A percentile compares a stretch with the other conserved stretches of the same genome.
Evolutionary conservation across 805 yeast genomes (phyloP).

Genomic region (Candida germanica): DNA sequence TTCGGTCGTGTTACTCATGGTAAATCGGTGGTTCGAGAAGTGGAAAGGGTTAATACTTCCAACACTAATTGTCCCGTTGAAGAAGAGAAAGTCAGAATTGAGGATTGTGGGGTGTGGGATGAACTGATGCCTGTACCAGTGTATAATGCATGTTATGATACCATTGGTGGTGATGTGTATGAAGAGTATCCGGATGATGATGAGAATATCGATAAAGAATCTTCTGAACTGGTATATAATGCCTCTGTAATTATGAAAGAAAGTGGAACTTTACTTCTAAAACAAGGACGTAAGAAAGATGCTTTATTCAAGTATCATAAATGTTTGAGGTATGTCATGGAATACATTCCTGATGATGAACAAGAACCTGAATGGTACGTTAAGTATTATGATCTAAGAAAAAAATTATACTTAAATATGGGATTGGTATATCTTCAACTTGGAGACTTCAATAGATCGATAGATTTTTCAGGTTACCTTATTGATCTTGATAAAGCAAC

Average conservation of each 20-base stretch:
- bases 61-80: slow-evolving; percentile 43
- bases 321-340: slow-evolving; percentile 66
- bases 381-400: slow-evolving; percentile 50
- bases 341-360: slow-evolving; percentile 67
- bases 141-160: slow-evolving; percentile 57
- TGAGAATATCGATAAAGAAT: slow-evolving; percentile 51
- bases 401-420: slow-evolving; percentile 57
- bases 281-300: slow-evolving; percentile 46
- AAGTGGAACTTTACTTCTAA: slow-evolving; percentile 62
- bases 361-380: slow-evolving; percentile 50
- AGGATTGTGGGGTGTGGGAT: slow-evolving; percentile 63
- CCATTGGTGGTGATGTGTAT: slow-evolving; percentile 64
- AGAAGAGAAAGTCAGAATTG: slow-evolving; percentile 43
- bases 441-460: slow-evolving; percentile 45
- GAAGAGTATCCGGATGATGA: slow-evolving; percentile 83
- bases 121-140: slow-evolving; percentile 51
- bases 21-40: slow-evolving; percentile 63
- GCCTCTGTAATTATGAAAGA: slow-evolving; percentile 60
- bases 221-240: slow-evolving; percentile 48
- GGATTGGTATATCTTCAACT: slow-evolving; percentile 52
- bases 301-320: slow-evolving; percentile 65
- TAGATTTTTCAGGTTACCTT: slow-evolving; percentile 53
- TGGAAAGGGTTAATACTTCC: slow-evolving; percentile 48
- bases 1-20: slow-evolving; percentile 72
- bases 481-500: slow-evolving; percentile 46